Percentiles rank a stretch among this genome's conserved stretches.
Evolutionary conservation across 257 asterid genomes (phyloP).

Genomic region (Eucommia ulmoides): DNA sequence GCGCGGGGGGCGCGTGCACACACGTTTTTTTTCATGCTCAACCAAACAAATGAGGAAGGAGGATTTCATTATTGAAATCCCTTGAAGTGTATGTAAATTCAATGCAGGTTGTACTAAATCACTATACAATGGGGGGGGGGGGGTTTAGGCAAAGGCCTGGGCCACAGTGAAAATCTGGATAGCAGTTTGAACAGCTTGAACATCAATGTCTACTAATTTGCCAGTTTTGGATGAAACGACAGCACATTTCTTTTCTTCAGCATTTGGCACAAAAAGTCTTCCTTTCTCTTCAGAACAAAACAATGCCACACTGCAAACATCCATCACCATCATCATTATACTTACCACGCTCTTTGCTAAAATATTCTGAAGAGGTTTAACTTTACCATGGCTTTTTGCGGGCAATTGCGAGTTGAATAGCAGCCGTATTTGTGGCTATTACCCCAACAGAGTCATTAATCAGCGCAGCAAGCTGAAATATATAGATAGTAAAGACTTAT

Average conservation of each 20-base stretch:
- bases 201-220: slow-evolving; percentile 54
- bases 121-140: slow-evolving; percentile 1
- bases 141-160: slow-evolving; percentile 34
- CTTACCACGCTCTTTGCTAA: too few species aligned
- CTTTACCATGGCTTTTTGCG: slow-evolving; percentile 75
- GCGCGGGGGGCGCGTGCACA: too few species aligned
- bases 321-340: too few species aligned
- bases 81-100: too few species aligned
- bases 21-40: background rate
- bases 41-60: background rate
- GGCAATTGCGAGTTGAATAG: slow-evolving; percentile 68
- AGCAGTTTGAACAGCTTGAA: slow-evolving; percentile 54
- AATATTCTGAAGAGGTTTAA: too few species aligned
- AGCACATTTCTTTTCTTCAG: slow-evolving; percentile 60
- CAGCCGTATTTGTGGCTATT: slow-evolving; percentile 71
- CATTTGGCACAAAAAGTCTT: slow-evolving; percentile 44
- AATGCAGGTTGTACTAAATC: too few species aligned
- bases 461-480: slow-evolving; percentile 63
- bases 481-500: too few species aligned
- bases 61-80: background rate
- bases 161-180: slow-evolving; percentile 59
- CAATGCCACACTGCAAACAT: slow-evolving; percentile 45
- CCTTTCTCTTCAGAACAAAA: slow-evolving; percentile 67
- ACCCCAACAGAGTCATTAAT: slow-evolving; percentile 81
- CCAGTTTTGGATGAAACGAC: slow-evolving; percentile 65